Evolutionary conservation across 148 eudicot genomes (phyloP).

Genomic region (Rhododendron henanense): DNA sequence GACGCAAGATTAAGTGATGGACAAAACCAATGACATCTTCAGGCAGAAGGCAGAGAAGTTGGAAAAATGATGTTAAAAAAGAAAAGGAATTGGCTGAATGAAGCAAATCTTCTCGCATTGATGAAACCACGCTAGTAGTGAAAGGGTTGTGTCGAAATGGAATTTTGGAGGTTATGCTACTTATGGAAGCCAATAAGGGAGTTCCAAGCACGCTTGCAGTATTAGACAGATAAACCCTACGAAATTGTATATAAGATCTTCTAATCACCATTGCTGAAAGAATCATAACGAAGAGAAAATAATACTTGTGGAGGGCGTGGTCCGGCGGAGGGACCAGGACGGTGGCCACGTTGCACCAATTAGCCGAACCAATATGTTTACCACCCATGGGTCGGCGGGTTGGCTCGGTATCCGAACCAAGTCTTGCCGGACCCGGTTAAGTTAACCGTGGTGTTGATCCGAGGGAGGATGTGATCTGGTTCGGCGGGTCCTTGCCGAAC

Average conservation of each 20-base stretch:
- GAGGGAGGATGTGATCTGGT: too few species aligned
- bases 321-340: too few species aligned
- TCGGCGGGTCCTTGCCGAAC: too few species aligned
- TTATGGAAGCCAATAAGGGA: neutral
- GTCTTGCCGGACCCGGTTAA: too few species aligned
- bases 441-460: too few species aligned
- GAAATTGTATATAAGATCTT: neutral
- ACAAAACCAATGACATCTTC: neutral
- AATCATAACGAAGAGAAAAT: neutral
- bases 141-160: neutral
- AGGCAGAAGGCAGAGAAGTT: neutral
- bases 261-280: neutral
- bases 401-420: too few species aligned
- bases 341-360: too few species aligned
- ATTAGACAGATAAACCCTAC: neutral
- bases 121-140: neutral
- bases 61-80: neutral
- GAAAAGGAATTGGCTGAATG: neutral
- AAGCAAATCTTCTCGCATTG: neutral
- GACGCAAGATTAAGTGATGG: neutral
- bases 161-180: neutral
- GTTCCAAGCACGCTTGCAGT: neutral
- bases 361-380: too few species aligned
- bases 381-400: too few species aligned
- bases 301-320: too few species aligned